A percentile compares a stretch with the other conserved stretches of the same genome.
These are phyloP conservation scores for Verticillium longisporum DNA, from an alignment of 2,329 filamentous ascomycete species.

Conservation along the genomic window DNA sequence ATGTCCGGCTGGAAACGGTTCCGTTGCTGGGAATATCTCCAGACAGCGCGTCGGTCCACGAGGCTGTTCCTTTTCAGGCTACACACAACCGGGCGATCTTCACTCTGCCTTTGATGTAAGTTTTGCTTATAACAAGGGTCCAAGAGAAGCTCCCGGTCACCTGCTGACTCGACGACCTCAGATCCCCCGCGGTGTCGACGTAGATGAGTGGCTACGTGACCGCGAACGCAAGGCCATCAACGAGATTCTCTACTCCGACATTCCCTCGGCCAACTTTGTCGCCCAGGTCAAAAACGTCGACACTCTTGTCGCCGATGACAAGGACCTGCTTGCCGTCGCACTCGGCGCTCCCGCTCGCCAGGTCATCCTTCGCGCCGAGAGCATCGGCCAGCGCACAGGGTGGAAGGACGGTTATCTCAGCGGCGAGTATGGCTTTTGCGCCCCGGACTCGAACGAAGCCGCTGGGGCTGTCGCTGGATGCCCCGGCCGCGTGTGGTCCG, in stretches of 20 bases:
- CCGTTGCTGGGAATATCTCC: conserved; percentile 2
- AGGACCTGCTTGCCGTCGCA: conserved; percentile 42
- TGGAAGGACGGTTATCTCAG: conserved; percentile 48
- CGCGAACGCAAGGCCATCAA: conserved; percentile 40
- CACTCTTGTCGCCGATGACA: conserved; percentile 36
- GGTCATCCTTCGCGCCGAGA: conserved; percentile 44
- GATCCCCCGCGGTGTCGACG: conserved; percentile 38
- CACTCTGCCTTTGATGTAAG: conserved; percentile 28
- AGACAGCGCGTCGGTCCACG: conserved; percentile 17
- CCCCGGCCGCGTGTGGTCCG: conserved; percentile 46
- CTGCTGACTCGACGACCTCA: conserved; percentile 15
- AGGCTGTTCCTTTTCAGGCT: conserved; percentile 25
- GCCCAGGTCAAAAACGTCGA: conserved; percentile 38
- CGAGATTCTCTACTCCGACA: conserved; percentile 37
- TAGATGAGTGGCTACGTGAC: conserved; percentile 37
- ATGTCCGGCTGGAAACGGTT: conserved; percentile 13
- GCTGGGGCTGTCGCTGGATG: conserved; percentile 37
- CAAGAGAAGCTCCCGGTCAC: background rate
- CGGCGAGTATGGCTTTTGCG: conserved; percentile 44
- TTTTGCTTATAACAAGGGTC: background rate
- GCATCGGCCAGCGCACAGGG: conserved; percentile 41
- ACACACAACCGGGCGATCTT: conserved; percentile 19
- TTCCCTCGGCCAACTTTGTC: conserved; percentile 31
- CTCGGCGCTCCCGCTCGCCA: conserved; percentile 47
- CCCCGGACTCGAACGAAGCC: conserved; percentile 41